A percentile compares a stretch with the other conserved stretches of the same genome.
Evolutionary conservation across 129 eudicot genomes (phyloP).

Genomic region (Helianthus annuus): DNA sequence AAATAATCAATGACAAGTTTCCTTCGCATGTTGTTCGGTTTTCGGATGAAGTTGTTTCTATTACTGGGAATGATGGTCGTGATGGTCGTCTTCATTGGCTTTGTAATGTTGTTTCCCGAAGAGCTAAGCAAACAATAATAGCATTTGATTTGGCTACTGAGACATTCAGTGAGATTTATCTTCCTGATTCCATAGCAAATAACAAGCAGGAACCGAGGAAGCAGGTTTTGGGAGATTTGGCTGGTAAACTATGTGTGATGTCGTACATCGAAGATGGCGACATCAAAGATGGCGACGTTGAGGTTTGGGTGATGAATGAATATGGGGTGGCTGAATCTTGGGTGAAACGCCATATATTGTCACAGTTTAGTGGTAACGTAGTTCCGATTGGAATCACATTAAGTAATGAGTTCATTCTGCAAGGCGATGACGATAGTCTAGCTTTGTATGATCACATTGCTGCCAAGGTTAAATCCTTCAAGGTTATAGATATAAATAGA

Average conservation of each 20-base stretch:
- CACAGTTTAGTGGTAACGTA: background rate
- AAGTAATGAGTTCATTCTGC: background rate
- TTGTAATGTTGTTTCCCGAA: background rate
- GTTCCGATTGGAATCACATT: background rate
- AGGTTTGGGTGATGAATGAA: background rate
- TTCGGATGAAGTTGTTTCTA: too few species aligned
- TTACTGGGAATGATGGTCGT: background rate
- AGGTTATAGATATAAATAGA: background rate
- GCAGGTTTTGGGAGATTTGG: background rate
- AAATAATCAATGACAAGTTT: too few species aligned
- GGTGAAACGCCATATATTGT: background rate
- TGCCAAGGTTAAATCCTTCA: background rate
- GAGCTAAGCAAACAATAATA: background rate
- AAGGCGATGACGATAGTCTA: background rate
- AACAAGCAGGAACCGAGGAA: too few species aligned
- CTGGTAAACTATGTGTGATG: slow-evolving; percentile 6
- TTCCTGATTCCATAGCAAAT: background rate
- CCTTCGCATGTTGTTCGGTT: too few species aligned
- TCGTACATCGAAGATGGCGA: background rate
- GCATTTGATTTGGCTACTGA: background rate
- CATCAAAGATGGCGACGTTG: background rate
- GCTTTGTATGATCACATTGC: background rate
- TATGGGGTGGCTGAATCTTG: slow-evolving; percentile 1
- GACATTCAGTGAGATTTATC: background rate
- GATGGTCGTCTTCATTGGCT: slow-evolving; percentile 16